A percentile compares a stretch with the other conserved stretches of the same genome.
Conservation (phyloP, 2,329 filamentous ascomycete species). For the Penicillium sp. region DNA sequence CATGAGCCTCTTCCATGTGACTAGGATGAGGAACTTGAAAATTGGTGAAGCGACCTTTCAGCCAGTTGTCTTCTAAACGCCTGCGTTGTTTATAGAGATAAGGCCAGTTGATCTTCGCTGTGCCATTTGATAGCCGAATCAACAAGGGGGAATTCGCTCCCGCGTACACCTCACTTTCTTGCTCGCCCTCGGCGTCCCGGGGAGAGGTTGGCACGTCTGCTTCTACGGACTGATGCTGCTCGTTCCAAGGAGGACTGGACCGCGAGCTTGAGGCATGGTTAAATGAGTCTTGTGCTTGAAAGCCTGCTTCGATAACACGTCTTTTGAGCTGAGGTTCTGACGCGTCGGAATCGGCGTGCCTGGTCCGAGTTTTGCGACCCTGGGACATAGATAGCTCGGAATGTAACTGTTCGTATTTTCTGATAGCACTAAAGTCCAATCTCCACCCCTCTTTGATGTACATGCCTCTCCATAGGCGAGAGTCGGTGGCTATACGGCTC, state of each 20-base stretch:
- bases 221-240: slow-evolving; percentile 47
- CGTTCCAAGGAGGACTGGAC: slow-evolving; percentile 33
- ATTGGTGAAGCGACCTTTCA: slow-evolving; percentile 72
- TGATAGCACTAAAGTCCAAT: slow-evolving; percentile 62
- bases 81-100: slow-evolving; percentile 86
- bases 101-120: slow-evolving; percentile 75
- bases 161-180: slow-evolving; percentile 36
- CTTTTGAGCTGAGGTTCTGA: slow-evolving; percentile 53
- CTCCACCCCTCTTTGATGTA: slow-evolving; percentile 87
- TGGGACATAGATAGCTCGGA: slow-evolving; percentile 33
- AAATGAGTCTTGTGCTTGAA: slow-evolving; percentile 33
- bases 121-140: slow-evolving; percentile 29
- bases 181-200: slow-evolving; percentile 37
- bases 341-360: slow-evolving; percentile 44
- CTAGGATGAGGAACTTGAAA: slow-evolving; percentile 88
- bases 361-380: slow-evolving; percentile 45
- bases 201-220: slow-evolving; percentile 30
- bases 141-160: slow-evolving; percentile 29
- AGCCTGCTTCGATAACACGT: slow-evolving; percentile 45
- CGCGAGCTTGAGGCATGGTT: not conserved
- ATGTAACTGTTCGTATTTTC: slow-evolving; percentile 58
- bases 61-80: slow-evolving; percentile 86
- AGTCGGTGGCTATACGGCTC: slow-evolving; percentile 70
- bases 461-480: slow-evolving; percentile 77
- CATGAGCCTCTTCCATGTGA: slow-evolving; percentile 76